Evolutionary conservation across 805 yeast genomes (phyloP), one percentile per base, ranked within the genome.

Genomic region (Teunomyces stri): DNA sequence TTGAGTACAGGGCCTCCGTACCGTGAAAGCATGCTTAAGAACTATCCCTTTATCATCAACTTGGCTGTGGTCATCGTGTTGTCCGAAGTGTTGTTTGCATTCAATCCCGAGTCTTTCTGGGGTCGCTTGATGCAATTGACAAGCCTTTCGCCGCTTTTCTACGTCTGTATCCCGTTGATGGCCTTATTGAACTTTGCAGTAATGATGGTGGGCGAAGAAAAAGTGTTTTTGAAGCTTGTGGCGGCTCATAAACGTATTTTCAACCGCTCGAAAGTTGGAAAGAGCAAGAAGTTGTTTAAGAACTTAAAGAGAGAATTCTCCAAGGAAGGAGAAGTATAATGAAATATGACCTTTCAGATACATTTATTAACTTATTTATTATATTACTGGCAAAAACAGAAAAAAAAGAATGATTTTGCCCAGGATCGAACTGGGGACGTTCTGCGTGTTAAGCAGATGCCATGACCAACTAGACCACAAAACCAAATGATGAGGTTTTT

Each of bases 391-490:
- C 7, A 20, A 11, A 25, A 10, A 36, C 12, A 27, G 3, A 16
- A 18, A 29, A 34, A 45, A 53, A 47, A 33, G 48, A 29, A 25
- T 90, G 97, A 89, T 86, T 89, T 85, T 87, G 90, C 97, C 97
- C 97, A 91, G 97, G 97, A 89, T 92, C 97, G 97, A 92, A 92
- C 97, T 90, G 97, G 97, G 97, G 97, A 92, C 97, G 91, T 88
- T 88, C 94, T 89, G 97, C 97, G 97, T 91, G 97, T 91, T 89
- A 91, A 89, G 97, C 97, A 90, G 94, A 88, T 87, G 97, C 96
- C 97, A 91, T 91, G 83, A 90, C 97, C 97, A 75, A 90, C 97
- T 90, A 90, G 96, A 90, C 97, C 97, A 90, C 90, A 85, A 83
- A 84, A 84, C 95, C 94, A 42, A 30, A 36, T 38, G 28, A 22